phyloP scores from a whole-genome alignment of 306 rosid species.

The Mucuna pruriens region DNA sequence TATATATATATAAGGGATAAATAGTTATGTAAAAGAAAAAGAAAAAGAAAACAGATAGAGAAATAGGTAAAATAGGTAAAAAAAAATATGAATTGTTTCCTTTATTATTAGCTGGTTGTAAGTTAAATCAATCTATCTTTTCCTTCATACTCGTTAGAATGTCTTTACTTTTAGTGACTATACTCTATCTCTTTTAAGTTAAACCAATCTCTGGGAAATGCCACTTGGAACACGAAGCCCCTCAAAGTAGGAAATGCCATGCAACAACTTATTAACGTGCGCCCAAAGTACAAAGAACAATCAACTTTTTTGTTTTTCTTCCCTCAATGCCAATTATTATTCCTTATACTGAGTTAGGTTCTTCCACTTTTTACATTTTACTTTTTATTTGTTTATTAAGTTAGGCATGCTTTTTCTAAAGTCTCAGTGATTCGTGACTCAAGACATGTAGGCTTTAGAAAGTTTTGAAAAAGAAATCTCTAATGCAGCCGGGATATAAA shows the following conservation, averaged over 20 bases:
- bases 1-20: neutral
- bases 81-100: neutral
- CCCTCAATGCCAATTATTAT: neutral
- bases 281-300: constrained; percentile 29
- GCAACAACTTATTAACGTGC: constrained; percentile 28
- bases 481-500: constrained; percentile 15
- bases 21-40: neutral
- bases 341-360: constrained; percentile 35
- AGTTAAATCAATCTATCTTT: constrained; percentile 10
- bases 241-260: constrained; percentile 33
- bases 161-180: neutral
- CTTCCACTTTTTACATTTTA: constrained; percentile 39
- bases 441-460: constrained; percentile 10
- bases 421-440: constrained; percentile 38
- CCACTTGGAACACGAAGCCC: constrained; percentile 20
- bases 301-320: constrained; percentile 17
- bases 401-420: constrained; percentile 18
- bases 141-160: neutral
- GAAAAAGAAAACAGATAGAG: neutral
- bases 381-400: constrained; percentile 38
- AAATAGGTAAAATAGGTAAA: neutral
- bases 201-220: neutral
- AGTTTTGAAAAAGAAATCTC: neutral
- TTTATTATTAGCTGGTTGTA: neutral
- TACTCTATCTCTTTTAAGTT: constrained; percentile 15